phyloP scores from a whole-genome alignment of 306 rosid species.

The Cucumis hystrix region DNA sequence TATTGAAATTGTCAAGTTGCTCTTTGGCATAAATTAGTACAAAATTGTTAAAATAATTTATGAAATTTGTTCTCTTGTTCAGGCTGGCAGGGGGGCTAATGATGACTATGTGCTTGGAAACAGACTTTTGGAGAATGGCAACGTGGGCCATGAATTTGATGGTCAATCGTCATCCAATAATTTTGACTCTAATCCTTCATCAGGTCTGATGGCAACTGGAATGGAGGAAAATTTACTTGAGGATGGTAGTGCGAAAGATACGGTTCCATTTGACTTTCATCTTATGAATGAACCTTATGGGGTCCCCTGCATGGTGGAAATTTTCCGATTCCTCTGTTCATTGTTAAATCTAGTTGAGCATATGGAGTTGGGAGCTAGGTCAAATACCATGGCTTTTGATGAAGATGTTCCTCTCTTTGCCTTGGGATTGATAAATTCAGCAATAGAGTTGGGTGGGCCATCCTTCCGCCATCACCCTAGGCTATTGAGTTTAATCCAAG shows the following conservation, averaged over 20 bases:
- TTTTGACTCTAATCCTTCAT: constrained; percentile 32
- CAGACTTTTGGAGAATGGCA: constrained; percentile 70
- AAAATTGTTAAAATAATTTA: background rate
- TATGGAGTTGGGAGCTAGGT: constrained; percentile 53
- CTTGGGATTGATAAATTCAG: constrained; percentile 70
- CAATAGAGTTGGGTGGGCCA: constrained; percentile 89
- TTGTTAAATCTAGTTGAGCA: constrained; percentile 71
- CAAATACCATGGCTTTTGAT: constrained; percentile 75
- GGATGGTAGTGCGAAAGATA: constrained; percentile 41
- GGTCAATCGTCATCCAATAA: constrained; percentile 37
- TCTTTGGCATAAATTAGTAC: background rate
- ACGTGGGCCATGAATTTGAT: constrained; percentile 50
- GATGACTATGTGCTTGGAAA: constrained; percentile 58
- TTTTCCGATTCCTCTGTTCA: constrained; percentile 80
- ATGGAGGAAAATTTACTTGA: constrained; percentile 41
- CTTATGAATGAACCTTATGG: constrained; percentile 88
- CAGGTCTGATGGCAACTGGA: constrained; percentile 34
- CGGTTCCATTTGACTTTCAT: constrained; percentile 55
- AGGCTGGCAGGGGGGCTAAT: constrained; percentile 43
- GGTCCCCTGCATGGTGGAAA: constrained; percentile 98
- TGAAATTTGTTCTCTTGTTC: constrained; percentile 22
- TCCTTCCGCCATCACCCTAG: constrained; percentile 59
- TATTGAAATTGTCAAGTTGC: background rate
- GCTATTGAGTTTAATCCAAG: constrained; percentile 30
- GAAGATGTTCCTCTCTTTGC: constrained; percentile 96